Evolutionary conservation across 495 filamentous ascomycete species (phyloP).

Genomic region (Letharia lupina): DNA sequence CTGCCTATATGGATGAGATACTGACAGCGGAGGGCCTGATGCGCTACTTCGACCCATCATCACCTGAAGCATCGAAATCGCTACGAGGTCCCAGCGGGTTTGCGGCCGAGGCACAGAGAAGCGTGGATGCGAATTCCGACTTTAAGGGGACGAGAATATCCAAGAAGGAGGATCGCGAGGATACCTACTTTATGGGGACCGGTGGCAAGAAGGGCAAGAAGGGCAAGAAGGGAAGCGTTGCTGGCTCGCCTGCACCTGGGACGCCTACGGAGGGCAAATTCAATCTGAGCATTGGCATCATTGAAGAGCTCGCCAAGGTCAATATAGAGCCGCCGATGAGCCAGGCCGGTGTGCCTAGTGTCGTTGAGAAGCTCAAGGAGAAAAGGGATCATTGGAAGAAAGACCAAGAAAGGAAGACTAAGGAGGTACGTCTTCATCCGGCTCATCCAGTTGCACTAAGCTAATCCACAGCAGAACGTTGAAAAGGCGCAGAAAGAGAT

Average conservation of each 20-base stretch:
- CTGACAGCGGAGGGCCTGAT: constrained; percentile 75
- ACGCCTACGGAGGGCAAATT: constrained; percentile 54
- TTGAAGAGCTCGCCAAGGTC: constrained; percentile 79
- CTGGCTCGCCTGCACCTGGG: constrained; percentile 37
- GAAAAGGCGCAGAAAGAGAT: constrained; percentile 62
- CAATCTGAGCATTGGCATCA: constrained; percentile 78
- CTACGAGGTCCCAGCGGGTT: constrained; percentile 52
- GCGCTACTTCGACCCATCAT: constrained; percentile 80
- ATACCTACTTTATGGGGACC: constrained; percentile 74
- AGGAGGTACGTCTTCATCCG: constrained; percentile 55
- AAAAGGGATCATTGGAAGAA: constrained; percentile 92
- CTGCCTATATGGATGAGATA: constrained; percentile 86
- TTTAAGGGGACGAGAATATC: constrained; percentile 70
- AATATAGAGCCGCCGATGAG: constrained; percentile 80
- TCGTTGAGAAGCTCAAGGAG: constrained; percentile 77
- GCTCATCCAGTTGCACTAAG: constrained; percentile 7
- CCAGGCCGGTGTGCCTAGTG: constrained; percentile 67
- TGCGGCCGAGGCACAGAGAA: constrained; percentile 69
- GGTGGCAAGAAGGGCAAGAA: constrained; percentile 89
- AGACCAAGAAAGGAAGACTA: constrained; percentile 84
- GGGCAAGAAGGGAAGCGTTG: constrained; percentile 61
- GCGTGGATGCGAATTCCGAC: constrained; percentile 58
- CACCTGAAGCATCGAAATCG: constrained; percentile 47
- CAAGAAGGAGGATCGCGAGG: constrained; percentile 77
- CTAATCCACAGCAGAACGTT: constrained; percentile 52